Base-by-base conservation (phyloP, 805 yeast genomes). In the Wickerhamia fluorescens region DNA sequence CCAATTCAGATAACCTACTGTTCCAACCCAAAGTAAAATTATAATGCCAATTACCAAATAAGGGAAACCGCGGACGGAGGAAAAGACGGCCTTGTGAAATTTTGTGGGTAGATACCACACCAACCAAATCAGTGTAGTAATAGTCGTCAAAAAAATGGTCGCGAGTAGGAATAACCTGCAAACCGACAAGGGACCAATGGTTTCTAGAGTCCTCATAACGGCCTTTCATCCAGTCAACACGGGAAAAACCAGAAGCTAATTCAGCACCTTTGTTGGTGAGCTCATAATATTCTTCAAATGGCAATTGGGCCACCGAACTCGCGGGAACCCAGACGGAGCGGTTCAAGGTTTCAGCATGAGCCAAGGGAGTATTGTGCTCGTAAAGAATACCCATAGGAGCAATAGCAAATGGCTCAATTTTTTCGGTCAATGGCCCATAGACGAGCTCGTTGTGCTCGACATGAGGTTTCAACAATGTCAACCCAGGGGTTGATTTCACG, bases 21-120 rank as follows among this genome's bases (percentile, higher is more conserved):
- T 78, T 73, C 95, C 95, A 92, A n/a, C 97, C 97, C 42, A 89
- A 56, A 14, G 97, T 92, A 66, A 85, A 92, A 58, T 89, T 86
- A 58, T 86, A 89, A 46, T 78, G 71, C 98, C 98, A 92, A 24
- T 88, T 94, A 27, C 98, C 98, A 56, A 85, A 83, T 5, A 92
- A 53, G n/a, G 98, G 98, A 64, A 66, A 92, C 53, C 98, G 72
- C 33, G 97, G 97, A 47, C 71, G 73, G 40, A 92, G 53, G 20
- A 78, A 61, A 27, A 85, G 58, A 36, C 59, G 56, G 24, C 68
- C 55, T 23, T 56, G 56, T 4, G 58, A 48, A 15, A 59, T 36
- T 37, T 63, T 61, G 28, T 81, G 79, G 3, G 96, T 83, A 5
- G 95, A 78, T 9, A 89, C 95, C 57, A 85, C 84, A 20, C 98